A percentile compares a stretch with the other conserved stretches of the same genome.
phyloP scores from a whole-genome alignment of 208 protist genomes.

The Acanthamoeba pearcei region DNA sequence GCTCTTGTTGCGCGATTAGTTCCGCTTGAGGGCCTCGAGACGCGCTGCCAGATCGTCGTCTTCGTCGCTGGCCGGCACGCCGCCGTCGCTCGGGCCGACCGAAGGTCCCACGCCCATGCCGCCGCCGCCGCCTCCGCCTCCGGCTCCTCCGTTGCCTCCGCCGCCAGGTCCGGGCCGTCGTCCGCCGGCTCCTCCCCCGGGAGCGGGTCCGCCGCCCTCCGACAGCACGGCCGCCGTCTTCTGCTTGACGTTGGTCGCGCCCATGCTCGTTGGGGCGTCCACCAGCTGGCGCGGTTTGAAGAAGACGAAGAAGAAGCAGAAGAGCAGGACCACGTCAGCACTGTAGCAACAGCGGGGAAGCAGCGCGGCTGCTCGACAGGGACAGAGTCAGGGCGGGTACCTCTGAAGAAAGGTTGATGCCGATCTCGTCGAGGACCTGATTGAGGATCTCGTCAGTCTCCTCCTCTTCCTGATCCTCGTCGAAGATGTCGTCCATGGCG shows the following conservation, averaged over 20 bases:
- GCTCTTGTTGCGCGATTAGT: background rate
- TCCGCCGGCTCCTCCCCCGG: background rate
- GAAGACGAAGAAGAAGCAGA: background rate
- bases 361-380: background rate
- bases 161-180: background rate
- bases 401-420: conserved; percentile 84
- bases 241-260: background rate
- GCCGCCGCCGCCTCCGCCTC: conserved; percentile 10
- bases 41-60: background rate
- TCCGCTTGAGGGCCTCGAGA: conserved; percentile 27
- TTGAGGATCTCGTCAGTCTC: conserved; percentile 88
- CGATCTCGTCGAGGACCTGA: conserved; percentile 90
- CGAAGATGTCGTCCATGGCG: conserved; percentile 84
- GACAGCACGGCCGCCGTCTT: conserved; percentile 7
- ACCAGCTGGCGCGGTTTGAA: conserved; percentile 3
- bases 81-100: background rate
- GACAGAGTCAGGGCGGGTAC: conserved; percentile 12
- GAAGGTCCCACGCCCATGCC: background rate
- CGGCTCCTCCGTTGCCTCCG: background rate
- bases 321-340: background rate
- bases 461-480: conserved; percentile 85
- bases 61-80: background rate
- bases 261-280: background rate
- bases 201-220: background rate
- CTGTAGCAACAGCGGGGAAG: background rate